These are phyloP conservation scores for Sclerotinia trifoliorum DNA, from an alignment of 2,329 filamentous ascomycete species.

Conservation along the genomic window DNA sequence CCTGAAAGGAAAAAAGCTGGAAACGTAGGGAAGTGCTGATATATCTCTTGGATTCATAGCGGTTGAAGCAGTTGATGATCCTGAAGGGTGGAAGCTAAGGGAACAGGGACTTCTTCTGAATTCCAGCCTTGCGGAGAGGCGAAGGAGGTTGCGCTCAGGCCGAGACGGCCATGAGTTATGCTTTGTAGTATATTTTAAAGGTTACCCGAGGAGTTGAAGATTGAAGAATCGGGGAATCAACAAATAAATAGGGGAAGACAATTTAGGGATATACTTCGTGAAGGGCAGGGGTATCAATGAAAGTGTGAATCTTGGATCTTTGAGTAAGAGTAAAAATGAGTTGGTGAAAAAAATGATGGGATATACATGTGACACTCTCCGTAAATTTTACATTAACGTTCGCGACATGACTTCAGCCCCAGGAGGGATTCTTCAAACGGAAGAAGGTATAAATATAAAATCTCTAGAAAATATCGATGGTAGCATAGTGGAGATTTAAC, in stretches of 20 bases:
- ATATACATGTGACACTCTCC: background rate
- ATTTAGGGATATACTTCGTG: background rate
- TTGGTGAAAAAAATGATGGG: background rate
- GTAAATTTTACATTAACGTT: background rate
- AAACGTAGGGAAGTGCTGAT: no score
- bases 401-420: no score
- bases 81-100: no score
- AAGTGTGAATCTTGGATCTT: background rate
- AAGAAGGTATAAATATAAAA: background rate
- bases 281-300: background rate
- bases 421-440: background rate
- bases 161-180: conserved; percentile 3
- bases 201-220: background rate
- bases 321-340: background rate
- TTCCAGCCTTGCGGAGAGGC: background rate
- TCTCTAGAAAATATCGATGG: background rate
- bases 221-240: background rate
- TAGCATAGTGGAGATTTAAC: no score
- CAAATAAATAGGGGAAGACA: background rate
- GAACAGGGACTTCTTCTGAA: no score
- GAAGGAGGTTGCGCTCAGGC: conserved; percentile 2
- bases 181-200: conserved; percentile 9
- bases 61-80: no score
- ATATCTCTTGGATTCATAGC: no score
- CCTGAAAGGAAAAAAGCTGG: background rate